phyloP scores from a whole-genome alignment of 352 stramenopile genomes.

The Pythium phragmitis region DNA sequence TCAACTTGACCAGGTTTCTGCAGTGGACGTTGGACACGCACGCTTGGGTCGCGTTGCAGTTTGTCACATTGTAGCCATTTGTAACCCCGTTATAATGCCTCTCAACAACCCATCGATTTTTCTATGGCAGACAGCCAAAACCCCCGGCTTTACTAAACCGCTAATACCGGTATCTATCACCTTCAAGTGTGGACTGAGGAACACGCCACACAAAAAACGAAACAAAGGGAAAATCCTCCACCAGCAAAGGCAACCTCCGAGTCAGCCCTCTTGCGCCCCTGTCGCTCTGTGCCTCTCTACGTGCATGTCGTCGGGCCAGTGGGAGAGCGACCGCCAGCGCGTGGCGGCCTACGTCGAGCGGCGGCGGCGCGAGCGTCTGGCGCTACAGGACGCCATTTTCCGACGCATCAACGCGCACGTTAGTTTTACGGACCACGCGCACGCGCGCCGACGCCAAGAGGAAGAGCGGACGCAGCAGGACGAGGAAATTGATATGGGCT shows the following conservation, averaged over 20 bases:
- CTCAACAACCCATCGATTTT: not conserved
- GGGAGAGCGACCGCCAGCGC: slow-evolving; percentile 17
- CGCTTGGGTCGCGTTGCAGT: too few relatives aligned
- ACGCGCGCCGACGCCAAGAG: slow-evolving; percentile 29
- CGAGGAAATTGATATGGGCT: not conserved
- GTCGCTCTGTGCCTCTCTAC: not conserved
- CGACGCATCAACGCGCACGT: slow-evolving; percentile 19
- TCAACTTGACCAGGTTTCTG: slow-evolving; percentile 47
- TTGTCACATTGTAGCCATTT: slow-evolving; percentile 6
- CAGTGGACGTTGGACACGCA: not conserved
- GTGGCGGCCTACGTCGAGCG: slow-evolving; percentile 14
- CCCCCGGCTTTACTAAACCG: not conserved
- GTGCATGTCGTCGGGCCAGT: slow-evolving; percentile 11
- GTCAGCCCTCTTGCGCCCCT: not conserved
- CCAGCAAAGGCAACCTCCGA: not conserved
- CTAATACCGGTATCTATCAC: not conserved
- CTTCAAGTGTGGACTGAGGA: too few relatives aligned
- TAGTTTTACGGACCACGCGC: slow-evolving; percentile 35
- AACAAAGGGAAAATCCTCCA: not conserved
- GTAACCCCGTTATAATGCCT: not conserved
- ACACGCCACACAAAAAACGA: not conserved
- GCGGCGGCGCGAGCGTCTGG: slow-evolving; percentile 4
- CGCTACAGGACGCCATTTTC: slow-evolving; percentile 5
- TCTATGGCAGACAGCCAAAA: slow-evolving; percentile 1
- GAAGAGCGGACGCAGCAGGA: not conserved